Conservation (phyloP, 1,284 basidiomycete genomes). For the Gymnopus androsaceus region DNA sequence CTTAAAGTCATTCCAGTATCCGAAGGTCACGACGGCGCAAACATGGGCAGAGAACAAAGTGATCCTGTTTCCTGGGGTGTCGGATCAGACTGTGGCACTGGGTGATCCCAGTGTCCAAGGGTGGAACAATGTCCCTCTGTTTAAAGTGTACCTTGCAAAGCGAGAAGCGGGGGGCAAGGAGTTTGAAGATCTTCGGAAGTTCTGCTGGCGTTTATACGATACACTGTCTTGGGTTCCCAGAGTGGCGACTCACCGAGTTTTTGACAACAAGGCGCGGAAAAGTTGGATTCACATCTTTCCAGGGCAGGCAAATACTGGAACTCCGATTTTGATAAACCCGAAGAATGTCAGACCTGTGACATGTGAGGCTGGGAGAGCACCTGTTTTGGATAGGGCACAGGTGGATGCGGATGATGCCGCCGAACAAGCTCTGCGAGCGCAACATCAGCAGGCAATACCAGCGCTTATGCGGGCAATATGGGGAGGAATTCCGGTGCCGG, state of each 20-base stretch:
- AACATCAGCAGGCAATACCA: too few relatives aligned
- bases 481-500: too few relatives aligned
- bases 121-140: background rate
- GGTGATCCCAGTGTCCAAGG: background rate
- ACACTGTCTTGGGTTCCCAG: background rate
- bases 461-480: too few relatives aligned
- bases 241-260: background rate
- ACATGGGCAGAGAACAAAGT: background rate
- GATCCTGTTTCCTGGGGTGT: background rate
- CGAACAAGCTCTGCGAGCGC: too few relatives aligned
- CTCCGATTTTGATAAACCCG: background rate
- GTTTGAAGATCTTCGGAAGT: background rate
- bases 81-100: background rate
- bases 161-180: background rate
- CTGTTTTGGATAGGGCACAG: background rate
- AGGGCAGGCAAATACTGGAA: background rate
- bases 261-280: background rate
- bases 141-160: background rate
- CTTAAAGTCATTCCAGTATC: background rate
- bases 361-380: background rate
- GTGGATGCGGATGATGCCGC: too few relatives aligned
- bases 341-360: background rate
- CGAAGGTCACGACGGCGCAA: background rate
- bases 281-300: background rate
- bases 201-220: background rate